A percentile compares a stretch with the other conserved stretches of the same genome.
Evolutionary conservation across 805 yeast genomes (phyloP).

Genomic region (Diddensiella caesifluorescens): DNA sequence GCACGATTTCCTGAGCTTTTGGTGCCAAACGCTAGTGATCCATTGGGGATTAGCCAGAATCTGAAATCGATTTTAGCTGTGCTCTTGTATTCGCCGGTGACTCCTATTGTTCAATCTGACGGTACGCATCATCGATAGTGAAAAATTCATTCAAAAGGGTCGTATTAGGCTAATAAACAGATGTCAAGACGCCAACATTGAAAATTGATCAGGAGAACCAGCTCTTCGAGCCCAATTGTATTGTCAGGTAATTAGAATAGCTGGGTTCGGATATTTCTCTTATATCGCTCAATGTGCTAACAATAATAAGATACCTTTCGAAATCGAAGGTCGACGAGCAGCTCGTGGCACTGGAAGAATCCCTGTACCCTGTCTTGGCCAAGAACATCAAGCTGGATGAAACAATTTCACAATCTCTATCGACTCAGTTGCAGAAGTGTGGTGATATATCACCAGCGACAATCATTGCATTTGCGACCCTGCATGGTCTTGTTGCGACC

Average conservation of each 20-base stretch:
- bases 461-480: constrained; percentile 41
- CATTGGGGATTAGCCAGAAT: constrained; percentile 35
- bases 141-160: not conserved
- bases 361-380: constrained; percentile 34
- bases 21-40: constrained; percentile 12
- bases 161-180: constrained; percentile 2
- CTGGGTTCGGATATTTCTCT: constrained; percentile 14
- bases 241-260: constrained; percentile 39
- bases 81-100: constrained; percentile 30
- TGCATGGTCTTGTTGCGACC: constrained; percentile 36
- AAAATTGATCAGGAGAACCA: constrained; percentile 16
- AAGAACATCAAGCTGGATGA: constrained; percentile 24
- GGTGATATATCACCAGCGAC: constrained; percentile 34
- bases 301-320: constrained; percentile 10
- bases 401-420: constrained; percentile 20
- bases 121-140: constrained; percentile 20
- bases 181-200: constrained; percentile 17
- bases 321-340: constrained; percentile 29
- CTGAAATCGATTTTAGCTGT: constrained; percentile 44
- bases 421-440: constrained; percentile 24
- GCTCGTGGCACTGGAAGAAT: constrained; percentile 38
- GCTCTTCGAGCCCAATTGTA: constrained; percentile 48
- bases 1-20: constrained; percentile 8
- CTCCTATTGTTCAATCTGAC: constrained; percentile 22
- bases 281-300: not conserved